Evolutionary conservation across 163 green algal genomes (phyloP).

Genomic region (Scenedesmus sp.): DNA sequence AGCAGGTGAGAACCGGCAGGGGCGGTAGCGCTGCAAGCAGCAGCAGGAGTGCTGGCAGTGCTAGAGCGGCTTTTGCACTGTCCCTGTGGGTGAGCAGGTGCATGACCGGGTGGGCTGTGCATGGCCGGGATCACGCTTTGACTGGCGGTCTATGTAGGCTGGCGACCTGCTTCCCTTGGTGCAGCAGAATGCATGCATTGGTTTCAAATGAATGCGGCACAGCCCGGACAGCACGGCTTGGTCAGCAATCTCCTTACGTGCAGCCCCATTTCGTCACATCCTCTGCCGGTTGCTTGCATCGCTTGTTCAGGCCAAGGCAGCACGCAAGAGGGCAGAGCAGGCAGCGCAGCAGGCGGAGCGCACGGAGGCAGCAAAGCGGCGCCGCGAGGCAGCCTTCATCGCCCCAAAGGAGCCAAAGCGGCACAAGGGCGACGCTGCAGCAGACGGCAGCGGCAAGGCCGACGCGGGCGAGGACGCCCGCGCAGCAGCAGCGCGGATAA

Average conservation of each 20-base stretch:
- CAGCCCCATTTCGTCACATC: not conserved
- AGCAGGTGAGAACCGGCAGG: conserved; percentile 48
- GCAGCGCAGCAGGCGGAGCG: conserved; percentile 72
- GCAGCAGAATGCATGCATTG: no score
- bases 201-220: no score
- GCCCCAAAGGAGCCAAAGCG: conserved; percentile 80
- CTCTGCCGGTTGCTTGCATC: no score
- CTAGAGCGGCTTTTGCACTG: no score
- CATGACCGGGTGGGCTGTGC: no score
- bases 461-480: conserved; percentile 56
- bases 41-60: no score
- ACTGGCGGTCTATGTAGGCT: no score
- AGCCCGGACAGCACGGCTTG: no score
- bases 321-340: conserved; percentile 68
- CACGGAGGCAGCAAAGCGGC: conserved; percentile 73
- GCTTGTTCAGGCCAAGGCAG: conserved; percentile 82
- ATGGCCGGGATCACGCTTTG: no score
- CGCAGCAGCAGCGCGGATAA: conserved; percentile 67
- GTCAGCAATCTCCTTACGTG: not conserved
- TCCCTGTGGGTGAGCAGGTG: no score
- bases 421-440: not conserved
- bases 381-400: conserved; percentile 89
- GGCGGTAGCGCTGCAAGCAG: not conserved
- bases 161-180: no score
- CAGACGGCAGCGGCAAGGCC: not conserved